phyloP scores from a whole-genome alignment of 805 yeast species.

The Zygoascus bituminiphila region DNA sequence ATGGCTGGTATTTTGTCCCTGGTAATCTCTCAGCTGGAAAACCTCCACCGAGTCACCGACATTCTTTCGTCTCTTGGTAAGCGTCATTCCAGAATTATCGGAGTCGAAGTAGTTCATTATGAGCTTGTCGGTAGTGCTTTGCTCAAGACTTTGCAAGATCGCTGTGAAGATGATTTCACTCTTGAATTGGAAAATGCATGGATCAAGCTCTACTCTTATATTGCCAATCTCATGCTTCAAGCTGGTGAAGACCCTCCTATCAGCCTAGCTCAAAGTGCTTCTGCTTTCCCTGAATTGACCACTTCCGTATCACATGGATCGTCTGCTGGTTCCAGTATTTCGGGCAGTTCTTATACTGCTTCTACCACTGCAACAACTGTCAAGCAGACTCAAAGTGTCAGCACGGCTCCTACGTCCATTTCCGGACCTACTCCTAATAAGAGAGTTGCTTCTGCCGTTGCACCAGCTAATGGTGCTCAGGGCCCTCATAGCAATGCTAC shows the following conservation, averaged over 20 bases:
- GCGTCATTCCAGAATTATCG: slow-evolving; percentile 65
- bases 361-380: background rate
- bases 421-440: background rate
- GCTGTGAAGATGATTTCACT: slow-evolving; percentile 21
- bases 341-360: background rate
- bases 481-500: background rate
- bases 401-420: background rate
- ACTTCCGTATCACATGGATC: slow-evolving; percentile 3
- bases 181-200: slow-evolving; percentile 25
- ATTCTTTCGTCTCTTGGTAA: slow-evolving; percentile 59
- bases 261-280: background rate
- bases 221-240: slow-evolving; percentile 24
- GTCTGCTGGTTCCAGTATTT: background rate
- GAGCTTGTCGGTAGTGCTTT: slow-evolving; percentile 25
- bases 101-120: slow-evolving; percentile 41
- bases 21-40: slow-evolving; percentile 57
- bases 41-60: slow-evolving; percentile 47
- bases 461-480: background rate
- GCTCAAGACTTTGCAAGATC: slow-evolving; percentile 21
- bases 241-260: slow-evolving; percentile 30
- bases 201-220: slow-evolving; percentile 25
- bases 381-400: background rate
- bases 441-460: background rate
- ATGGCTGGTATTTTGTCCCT: slow-evolving; percentile 71
- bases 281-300: slow-evolving; percentile 2